Evolutionary conservation across 129 eudicot genomes (phyloP).

Genomic region (Ambrosia artemisiifolia): DNA sequence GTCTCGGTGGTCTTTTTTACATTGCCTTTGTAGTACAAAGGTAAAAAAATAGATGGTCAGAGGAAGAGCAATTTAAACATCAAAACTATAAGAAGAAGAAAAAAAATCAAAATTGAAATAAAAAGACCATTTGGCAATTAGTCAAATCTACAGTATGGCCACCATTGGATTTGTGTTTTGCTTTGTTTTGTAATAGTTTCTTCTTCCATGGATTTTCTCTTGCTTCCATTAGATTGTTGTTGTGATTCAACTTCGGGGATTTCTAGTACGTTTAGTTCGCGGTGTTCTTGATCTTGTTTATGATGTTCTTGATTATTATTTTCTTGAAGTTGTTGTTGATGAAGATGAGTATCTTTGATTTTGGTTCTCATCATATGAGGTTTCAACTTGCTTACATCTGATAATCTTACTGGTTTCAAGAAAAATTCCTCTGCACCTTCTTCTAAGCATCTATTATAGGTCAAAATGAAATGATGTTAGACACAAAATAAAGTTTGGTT

Average conservation of each 20-base stretch:
- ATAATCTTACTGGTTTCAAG: slow-evolving; percentile 77
- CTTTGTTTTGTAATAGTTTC: slow-evolving; percentile 52
- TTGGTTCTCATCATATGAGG: slow-evolving; percentile 81
- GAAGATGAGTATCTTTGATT: slow-evolving; percentile 30
- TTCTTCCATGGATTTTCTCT: slow-evolving; percentile 65
- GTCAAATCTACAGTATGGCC: slow-evolving; percentile 47
- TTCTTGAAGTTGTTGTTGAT: slow-evolving; percentile 28
- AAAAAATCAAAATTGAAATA: slow-evolving; percentile 9
- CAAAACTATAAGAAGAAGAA: slow-evolving; percentile 14
- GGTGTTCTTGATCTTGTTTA: slow-evolving; percentile 13
- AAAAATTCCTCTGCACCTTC: slow-evolving; percentile 96
- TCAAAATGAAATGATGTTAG: slow-evolving; percentile 1
- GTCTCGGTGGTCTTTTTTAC: slow-evolving; percentile 29
- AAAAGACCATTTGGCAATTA: slow-evolving; percentile 20
- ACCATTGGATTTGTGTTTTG: slow-evolving; percentile 59
- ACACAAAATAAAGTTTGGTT: not conserved
- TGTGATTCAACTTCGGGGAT: slow-evolving; percentile 24
- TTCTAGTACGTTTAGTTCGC: slow-evolving; percentile 12
- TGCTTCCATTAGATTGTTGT: slow-evolving; percentile 43
- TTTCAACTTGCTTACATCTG: slow-evolving; percentile 78
- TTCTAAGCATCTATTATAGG: slow-evolving; percentile 67
- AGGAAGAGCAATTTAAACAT: slow-evolving; percentile 23
- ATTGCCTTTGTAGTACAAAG: slow-evolving; percentile 6
- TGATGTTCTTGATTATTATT: slow-evolving; percentile 24
- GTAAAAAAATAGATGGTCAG: slow-evolving; percentile 20